Evolutionary conservation across 768 basidiomycete genomes (phyloP).

Genomic region (Boletellus ananiceps): DNA sequence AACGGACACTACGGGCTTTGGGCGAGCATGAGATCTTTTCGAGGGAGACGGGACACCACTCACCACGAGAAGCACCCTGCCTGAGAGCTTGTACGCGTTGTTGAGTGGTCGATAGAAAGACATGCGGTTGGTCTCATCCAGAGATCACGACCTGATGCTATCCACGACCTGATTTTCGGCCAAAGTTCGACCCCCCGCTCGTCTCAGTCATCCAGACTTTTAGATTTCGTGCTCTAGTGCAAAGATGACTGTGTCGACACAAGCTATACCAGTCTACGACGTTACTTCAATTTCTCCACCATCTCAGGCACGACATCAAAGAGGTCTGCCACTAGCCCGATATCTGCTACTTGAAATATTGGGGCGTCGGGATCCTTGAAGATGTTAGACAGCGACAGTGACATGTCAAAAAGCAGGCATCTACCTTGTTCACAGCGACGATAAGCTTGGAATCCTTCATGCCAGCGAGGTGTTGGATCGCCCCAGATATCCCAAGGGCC

Average conservation of each 20-base stretch:
- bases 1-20: conserved; percentile 68
- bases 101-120: conserved; percentile 29
- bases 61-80: conserved; percentile 30
- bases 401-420: background rate
- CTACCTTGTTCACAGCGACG: conserved; percentile 94
- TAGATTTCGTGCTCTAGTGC: no score
- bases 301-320: conserved; percentile 91
- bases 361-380: conserved; percentile 91
- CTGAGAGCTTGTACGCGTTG: conserved; percentile 23
- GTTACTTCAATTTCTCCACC: conserved; percentile 75
- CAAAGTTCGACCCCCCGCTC: conserved; percentile 43
- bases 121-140: conserved; percentile 10
- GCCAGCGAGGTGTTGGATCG: conserved; percentile 97
- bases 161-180: no score
- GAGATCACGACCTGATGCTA: no score
- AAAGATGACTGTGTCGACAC: no score
- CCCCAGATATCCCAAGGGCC: conserved; percentile 95
- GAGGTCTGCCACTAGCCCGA: conserved; percentile 89
- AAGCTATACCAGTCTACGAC: conserved; percentile 2
- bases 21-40: conserved; percentile 6
- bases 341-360: conserved; percentile 98
- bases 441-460: conserved; percentile 99
- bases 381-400: conserved; percentile 9
- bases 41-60: conserved; percentile 1
- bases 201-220: conserved; percentile 9